A percentile compares a stretch with the other conserved stretches of the same genome.
Evolutionary conservation across 139 green algal species (phyloP).

Genomic region (Chlorella sp.): DNA sequence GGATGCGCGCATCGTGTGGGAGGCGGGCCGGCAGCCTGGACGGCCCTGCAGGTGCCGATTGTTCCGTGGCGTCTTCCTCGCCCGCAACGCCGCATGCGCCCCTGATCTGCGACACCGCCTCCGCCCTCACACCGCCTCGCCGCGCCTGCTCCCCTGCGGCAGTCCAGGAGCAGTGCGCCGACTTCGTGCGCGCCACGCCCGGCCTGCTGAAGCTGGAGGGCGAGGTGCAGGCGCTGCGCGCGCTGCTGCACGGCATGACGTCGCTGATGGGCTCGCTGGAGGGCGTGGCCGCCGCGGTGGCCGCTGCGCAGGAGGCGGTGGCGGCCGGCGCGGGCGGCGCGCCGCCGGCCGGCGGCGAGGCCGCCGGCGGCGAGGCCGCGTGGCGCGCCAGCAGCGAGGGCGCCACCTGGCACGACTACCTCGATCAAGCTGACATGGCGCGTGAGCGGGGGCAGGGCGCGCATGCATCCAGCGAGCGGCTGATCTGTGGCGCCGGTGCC

Average conservation of each 20-base stretch:
- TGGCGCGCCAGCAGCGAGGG: slow-evolving; percentile 30
- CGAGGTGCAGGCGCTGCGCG: slow-evolving; percentile 40
- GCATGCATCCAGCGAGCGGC: no score
- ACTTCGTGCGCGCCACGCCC: slow-evolving; percentile 30
- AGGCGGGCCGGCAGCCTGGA: no score
- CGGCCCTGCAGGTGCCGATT: no score
- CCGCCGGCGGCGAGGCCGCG: background rate
- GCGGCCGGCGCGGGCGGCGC: background rate
- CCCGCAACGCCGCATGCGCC: no score
- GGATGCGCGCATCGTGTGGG: no score
- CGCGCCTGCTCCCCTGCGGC: no score
- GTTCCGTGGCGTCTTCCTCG: no score
- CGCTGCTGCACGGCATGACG: slow-evolving; percentile 34
- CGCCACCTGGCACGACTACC: slow-evolving; percentile 26
- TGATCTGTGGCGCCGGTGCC: no score
- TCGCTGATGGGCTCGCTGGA: slow-evolving; percentile 22
- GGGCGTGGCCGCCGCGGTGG: background rate
- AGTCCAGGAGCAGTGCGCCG: slow-evolving; percentile 38
- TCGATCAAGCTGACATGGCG: slow-evolving; percentile 44
- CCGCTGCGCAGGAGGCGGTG: background rate
- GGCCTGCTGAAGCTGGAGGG: slow-evolving; percentile 40
- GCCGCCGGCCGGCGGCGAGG: background rate
- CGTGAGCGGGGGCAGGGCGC: no score
- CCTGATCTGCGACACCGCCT: no score
- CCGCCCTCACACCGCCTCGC: no score